A percentile compares a stretch with the other conserved stretches of the same genome.
Evolutionary conservation across 2,329 filamentous ascomycete genomes (phyloP).

Genomic region (Blastomyces silverae): DNA sequence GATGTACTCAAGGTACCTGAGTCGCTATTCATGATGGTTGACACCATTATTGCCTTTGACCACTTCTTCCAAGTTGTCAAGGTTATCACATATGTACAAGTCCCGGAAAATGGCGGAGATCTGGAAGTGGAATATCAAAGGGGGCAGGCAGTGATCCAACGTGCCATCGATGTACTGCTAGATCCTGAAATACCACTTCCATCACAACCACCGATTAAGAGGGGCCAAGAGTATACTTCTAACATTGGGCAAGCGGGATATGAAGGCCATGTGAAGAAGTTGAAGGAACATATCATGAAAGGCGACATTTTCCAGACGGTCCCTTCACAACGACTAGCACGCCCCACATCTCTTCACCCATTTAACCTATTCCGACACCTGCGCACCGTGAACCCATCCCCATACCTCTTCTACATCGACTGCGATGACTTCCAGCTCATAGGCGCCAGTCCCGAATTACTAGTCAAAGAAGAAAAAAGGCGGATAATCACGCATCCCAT

Average conservation of each 20-base stretch:
- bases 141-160: slow-evolving; percentile 57
- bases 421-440: slow-evolving; percentile 91
- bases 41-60: slow-evolving; percentile 90
- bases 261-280: slow-evolving; percentile 72
- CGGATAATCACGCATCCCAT: slow-evolving; percentile 95
- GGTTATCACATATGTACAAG: slow-evolving; percentile 80
- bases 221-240: slow-evolving; percentile 73
- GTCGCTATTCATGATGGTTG: slow-evolving; percentile 93
- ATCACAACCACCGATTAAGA: slow-evolving; percentile 63
- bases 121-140: slow-evolving; percentile 64
- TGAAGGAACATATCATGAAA: slow-evolving; percentile 84
- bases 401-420: slow-evolving; percentile 93
- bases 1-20: slow-evolving; percentile 86
- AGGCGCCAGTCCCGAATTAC: slow-evolving; percentile 86
- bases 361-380: slow-evolving; percentile 98
- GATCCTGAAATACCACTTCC: slow-evolving; percentile 70
- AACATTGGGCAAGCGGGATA: slow-evolving; percentile 89
- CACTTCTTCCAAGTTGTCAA: slow-evolving; percentile 90
- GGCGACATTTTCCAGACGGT: slow-evolving; percentile 98
- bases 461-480: slow-evolving; percentile 82
- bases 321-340: slow-evolving; percentile 84
- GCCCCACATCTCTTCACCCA: slow-evolving; percentile 83
- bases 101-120: slow-evolving; percentile 53
- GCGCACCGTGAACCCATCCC: slow-evolving; percentile 93
- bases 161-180: slow-evolving; percentile 64